A percentile compares a stretch with the other conserved stretches of the same genome.
These are phyloP conservation scores for Calonectria hawksworthii DNA, from an alignment of 2,329 filamentous ascomycete species.

Conservation along the genomic window DNA sequence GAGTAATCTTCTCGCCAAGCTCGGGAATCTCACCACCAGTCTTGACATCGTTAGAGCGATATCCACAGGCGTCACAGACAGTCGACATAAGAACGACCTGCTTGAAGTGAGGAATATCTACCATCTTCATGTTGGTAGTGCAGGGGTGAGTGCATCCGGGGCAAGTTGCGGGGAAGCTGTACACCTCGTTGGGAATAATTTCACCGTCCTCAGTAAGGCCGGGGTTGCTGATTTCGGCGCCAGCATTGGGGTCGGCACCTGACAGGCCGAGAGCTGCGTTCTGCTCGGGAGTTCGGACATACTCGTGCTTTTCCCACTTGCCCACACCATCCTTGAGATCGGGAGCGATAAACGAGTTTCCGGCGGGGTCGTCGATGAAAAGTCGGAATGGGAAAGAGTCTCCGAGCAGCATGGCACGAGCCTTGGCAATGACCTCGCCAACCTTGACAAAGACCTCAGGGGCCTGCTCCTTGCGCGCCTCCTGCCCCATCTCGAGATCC, in stretches of 20 bases:
- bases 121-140: constrained; percentile 98
- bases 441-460: constrained; percentile 87
- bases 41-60: constrained; percentile 97
- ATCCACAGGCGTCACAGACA: constrained; percentile 91
- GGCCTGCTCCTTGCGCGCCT: constrained; percentile 81
- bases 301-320: constrained; percentile 92
- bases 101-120: constrained; percentile 98
- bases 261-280: constrained; percentile 88
- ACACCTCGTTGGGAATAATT: constrained; percentile 94
- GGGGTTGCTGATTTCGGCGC: constrained; percentile 67
- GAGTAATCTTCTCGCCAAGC: constrained; percentile 85
- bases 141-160: constrained; percentile 90
- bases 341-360: constrained; percentile 97
- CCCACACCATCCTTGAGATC: constrained; percentile 83
- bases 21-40: constrained; percentile 93
- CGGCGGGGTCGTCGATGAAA: constrained; percentile 89
- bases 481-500: constrained; percentile 86
- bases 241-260: constrained; percentile 70
- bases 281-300: constrained; percentile 84
- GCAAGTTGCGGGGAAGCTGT: constrained; percentile 91
- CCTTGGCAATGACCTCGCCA: constrained; percentile 79
- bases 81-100: constrained; percentile 97
- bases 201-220: constrained; percentile 72
- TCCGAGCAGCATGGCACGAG: constrained; percentile 83
- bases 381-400: constrained; percentile 89